Evolutionary conservation across 1,139 yeast species (phyloP), one percentile per base, ranked within the genome.

Genomic region (Blastobotrys capitulatus): DNA sequence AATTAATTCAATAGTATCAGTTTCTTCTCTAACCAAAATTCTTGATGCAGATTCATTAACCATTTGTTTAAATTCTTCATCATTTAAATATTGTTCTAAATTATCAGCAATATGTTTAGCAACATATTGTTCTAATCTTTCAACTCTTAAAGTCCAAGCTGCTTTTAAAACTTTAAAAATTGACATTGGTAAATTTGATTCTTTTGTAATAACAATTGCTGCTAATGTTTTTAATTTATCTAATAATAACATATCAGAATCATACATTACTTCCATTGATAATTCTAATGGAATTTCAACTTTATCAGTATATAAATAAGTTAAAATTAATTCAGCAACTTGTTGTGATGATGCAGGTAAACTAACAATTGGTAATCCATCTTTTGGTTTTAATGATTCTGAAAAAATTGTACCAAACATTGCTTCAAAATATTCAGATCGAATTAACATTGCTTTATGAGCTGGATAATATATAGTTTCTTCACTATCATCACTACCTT

Each of bases 1-100:
- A 38, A 86, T 71, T 56, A 86, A 68, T 60, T 86, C 95, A 62
- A 86, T 83, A 1, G 94, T 83, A 66, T 86, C 95, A 0, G 86
- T 82, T 52, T 79, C 86, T 58, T 86, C 82, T 62, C 94, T 74
- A 16, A 67, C 68, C 20, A 73, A 62, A 50, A 86, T 83, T 57
- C 88, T 70, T 12, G 63, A 60, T 0, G 94, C 85, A 60, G 85
- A 77, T 73, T 57, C 75, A 20, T 61, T 13, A 7, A 79, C 72
- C 12, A 76, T 65, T 1, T 64, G 63, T 37, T 61, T 61, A 51
- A 79, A 73, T 22, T 68, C 69, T 1, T 64, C 61, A 38, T 71
- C 66, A 0, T 57, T 41, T 31, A 70, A 65, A 47, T 77, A 77
- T 0, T 56, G 48, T 6, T 66, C 63, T 31, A 86, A 58, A 52